Evolutionary conservation across 495 filamentous ascomycete genomes (phyloP), one percentile per base, ranked within the genome.

Genomic region (Penicillium herquei): DNA sequence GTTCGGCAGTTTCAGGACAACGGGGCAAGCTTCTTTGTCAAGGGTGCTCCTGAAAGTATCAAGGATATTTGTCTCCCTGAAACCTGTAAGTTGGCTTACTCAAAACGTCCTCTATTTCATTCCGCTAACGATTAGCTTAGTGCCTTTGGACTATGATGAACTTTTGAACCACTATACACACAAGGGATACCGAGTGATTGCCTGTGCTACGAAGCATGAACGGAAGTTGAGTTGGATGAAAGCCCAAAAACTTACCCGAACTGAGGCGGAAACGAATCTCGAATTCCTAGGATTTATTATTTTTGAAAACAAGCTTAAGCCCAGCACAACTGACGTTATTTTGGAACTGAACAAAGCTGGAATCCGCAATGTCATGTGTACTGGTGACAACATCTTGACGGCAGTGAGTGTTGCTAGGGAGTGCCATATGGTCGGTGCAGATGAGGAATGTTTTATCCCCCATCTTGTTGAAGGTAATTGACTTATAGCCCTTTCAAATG

Each of bases 291-390:
- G 94, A 14, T 98, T 99, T 69, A 98, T 98, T 61, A 86, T 99
- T 33, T 99, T 99, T 66, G 93, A 99, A 70, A 99, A 99, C 65
- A 99, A 98, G 73, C 70, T 99, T 57, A 99, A 99, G 70, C 83
- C 87, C 16, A 87, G 80, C 34, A 96, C 92, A 6, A 75, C 87
- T 3, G 75, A 76, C 3, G 86, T 95, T 31, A 85, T 99, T 42
- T 76, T 87, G 37, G 91, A 97, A 69, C 82, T 99, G n/a, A 82
- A 82, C 11, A 74, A 86, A 43, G 93, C 95, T 10, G 87, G 87
- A 26, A 96, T 99, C 58, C 86, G 90, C 26, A 89, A 87, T 34
- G 84, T 96, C 51, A 99, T 99, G 95, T 96, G 94, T 58, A 99
- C 95, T 0, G 95, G 95, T 47, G 95, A 99, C 74, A 99, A 99